Evolutionary conservation across 768 basidiomycete genomes (phyloP).

Genomic region (Kwoniella sp.): DNA sequence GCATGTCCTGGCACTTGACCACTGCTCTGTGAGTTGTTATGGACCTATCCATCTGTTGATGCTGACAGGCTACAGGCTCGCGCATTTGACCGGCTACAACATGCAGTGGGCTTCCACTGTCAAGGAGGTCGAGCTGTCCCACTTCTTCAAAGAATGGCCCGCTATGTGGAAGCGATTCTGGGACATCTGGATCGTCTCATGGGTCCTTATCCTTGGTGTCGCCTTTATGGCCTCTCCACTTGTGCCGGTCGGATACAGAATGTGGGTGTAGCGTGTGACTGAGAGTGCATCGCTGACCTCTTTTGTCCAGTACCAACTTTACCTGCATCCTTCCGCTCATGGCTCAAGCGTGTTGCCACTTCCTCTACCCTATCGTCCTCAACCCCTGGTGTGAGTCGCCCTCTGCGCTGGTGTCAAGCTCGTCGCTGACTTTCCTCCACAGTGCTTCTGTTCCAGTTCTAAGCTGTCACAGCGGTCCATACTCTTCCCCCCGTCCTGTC

Average conservation of each 20-base stretch:
- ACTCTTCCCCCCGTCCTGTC: neutral
- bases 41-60: constrained; percentile 4
- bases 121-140: constrained; percentile 68
- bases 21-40: constrained; percentile 53
- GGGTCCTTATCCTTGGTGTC: constrained; percentile 53
- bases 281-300: neutral
- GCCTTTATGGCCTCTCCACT: constrained; percentile 57
- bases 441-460: constrained; percentile 45
- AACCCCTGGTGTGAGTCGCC: constrained; percentile 42
- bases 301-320: constrained; percentile 38
- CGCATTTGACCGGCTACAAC: constrained; percentile 61
- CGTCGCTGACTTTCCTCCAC: neutral
- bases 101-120: constrained; percentile 70
- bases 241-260: constrained; percentile 64
- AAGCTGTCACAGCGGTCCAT: too few species aligned
- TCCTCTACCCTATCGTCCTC: constrained; percentile 43
- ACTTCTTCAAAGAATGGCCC: constrained; percentile 87
- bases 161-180: constrained; percentile 77
- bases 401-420: neutral
- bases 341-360: constrained; percentile 43
- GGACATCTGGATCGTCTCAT: constrained; percentile 56
- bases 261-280: constrained; percentile 48
- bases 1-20: constrained; percentile 66
- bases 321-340: constrained; percentile 46
- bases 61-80: constrained; percentile 52